Base-by-base conservation (phyloP, 208 protist genomes). In the Leishmania martiniquensis region DNA sequence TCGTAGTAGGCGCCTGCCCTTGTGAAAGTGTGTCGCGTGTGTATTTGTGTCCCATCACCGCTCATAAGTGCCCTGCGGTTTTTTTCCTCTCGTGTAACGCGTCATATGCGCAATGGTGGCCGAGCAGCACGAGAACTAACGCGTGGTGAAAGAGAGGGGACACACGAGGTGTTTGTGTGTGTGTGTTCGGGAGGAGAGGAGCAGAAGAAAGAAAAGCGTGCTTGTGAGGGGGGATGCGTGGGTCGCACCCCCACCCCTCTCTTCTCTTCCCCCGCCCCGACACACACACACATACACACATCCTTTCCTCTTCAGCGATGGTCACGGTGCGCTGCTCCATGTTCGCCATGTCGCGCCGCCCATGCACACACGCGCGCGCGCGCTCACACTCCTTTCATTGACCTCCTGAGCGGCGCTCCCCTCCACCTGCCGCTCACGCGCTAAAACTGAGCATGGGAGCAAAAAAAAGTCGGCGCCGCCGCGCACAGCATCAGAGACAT, bases 1-100 rank as follows among this genome's bases (percentile, higher is more conserved):
- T 81, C 76, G 57, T 88, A 83, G 85, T 32, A 78, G 25, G 37
- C n/a, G 29, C 62, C n/a, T 72, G 63, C 44, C n/a, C 72, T 13
- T 34, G 67, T 72, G 60, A 29, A 70, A 7, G 62, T 20, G 44
- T 22, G 66, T 52, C 6, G 62, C 12, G 44, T 22, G 66, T 52
- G 66, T 52, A 10, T 32, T 32, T 9, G 29, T 20, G 29, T n/a
- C n/a, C n/a, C n/a, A n/a, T n/a, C n/a, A 29, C 57, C 57, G 29
- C 22, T 63, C n/a, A 63, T 22, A 13, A 5, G 57, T 37, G 57
- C 57, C 13, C 15, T 29, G 12, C 29, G 20, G 20, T 15, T 74
- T 32, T 52, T 71, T 10, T 39, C 20, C 45, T 71, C 66, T 63
- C 57, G 57, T 13, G 57, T 63, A 37, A 37, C 20, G 25, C 22